These are phyloP conservation scores for Pythium biforme DNA, from an alignment of 352 stramenopile genomes.

Conservation along the genomic window DNA sequence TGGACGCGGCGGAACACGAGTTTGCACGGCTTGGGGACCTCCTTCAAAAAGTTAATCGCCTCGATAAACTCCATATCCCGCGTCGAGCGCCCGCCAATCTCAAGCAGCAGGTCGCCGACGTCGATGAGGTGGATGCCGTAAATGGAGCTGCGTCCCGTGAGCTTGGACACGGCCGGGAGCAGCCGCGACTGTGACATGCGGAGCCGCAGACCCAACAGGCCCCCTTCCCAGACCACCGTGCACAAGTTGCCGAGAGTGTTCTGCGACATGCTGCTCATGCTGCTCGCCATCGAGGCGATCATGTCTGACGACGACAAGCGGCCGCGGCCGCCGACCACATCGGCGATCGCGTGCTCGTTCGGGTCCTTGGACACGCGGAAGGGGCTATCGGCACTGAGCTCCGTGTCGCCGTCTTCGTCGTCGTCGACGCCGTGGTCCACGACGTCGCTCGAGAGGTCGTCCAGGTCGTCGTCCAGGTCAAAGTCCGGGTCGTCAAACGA, in stretches of 20 bases:
- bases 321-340: constrained; percentile 61
- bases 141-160: constrained; percentile 84
- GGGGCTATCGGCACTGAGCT: constrained; percentile 26
- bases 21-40: constrained; percentile 71
- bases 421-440: constrained; percentile 50
- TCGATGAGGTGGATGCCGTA: constrained; percentile 85
- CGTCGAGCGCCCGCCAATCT: constrained; percentile 67
- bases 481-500: constrained; percentile 66
- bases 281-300: constrained; percentile 61
- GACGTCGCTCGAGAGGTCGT: constrained; percentile 34
- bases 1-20: constrained; percentile 71
- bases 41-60: constrained; percentile 81
- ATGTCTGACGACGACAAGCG: constrained; percentile 73
- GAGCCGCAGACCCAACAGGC: constrained; percentile 68
- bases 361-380: constrained; percentile 36
- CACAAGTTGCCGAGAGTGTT: constrained; percentile 65
- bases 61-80: constrained; percentile 85
- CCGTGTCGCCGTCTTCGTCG: constrained; percentile 27
- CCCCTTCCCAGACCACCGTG: constrained; percentile 83
- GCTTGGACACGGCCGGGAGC: constrained; percentile 79
- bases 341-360: constrained; percentile 54
- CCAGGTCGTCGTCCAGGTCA: constrained; percentile 44
- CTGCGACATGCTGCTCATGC: constrained; percentile 58
- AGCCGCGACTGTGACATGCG: constrained; percentile 80
- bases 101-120: constrained; percentile 74